Evolutionary conservation across 2,329 filamentous ascomycete species (phyloP).

Genomic region (Penicillium sp.): DNA sequence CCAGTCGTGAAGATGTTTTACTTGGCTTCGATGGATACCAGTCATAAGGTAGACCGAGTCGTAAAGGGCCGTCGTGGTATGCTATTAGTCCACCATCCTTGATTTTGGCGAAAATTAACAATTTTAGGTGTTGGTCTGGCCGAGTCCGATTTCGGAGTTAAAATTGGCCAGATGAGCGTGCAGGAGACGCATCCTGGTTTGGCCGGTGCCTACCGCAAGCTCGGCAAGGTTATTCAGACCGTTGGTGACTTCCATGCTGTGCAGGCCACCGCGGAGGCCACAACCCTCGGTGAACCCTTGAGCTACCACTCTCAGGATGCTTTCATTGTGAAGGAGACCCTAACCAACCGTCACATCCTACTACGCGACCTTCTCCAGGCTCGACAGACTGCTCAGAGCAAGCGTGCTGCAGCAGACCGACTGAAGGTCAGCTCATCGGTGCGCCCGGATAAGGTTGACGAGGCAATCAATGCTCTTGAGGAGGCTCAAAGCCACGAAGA

Average conservation of each 20-base stretch:
- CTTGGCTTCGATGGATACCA: constrained; percentile 91
- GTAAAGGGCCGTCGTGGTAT: constrained; percentile 89
- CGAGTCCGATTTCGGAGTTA: constrained; percentile 91
- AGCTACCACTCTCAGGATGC: constrained; percentile 94
- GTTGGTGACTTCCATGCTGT: constrained; percentile 95
- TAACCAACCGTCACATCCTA: constrained; percentile 96
- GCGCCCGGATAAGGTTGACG: constrained; percentile 92
- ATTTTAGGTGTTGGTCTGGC: constrained; percentile 77
- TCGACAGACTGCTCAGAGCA: constrained; percentile 79
- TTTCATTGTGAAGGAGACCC: constrained; percentile 95
- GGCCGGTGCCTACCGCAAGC: constrained; percentile 86
- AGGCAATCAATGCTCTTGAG: constrained; percentile 87
- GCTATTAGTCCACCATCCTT: constrained; percentile 18
- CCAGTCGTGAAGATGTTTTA: constrained; percentile 96
- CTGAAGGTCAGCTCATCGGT: constrained; percentile 85
- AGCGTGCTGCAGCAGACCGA: constrained; percentile 81
- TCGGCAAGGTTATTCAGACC: constrained; percentile 89
- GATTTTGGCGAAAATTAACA: constrained; percentile 1
- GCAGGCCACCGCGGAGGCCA: constrained; percentile 94
- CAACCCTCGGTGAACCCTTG: constrained; percentile 88
- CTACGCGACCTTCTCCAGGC: constrained; percentile 91
- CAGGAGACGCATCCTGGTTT: constrained; percentile 90
- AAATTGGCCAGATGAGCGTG: constrained; percentile 79
- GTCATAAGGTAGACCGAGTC: constrained; percentile 91
- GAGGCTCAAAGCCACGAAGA: constrained; percentile 81